A percentile compares a stretch with the other conserved stretches of the same genome.
Evolutionary conservation across 352 stramenopile species (phyloP).

Genomic region (Phytopythium oedochilum): DNA sequence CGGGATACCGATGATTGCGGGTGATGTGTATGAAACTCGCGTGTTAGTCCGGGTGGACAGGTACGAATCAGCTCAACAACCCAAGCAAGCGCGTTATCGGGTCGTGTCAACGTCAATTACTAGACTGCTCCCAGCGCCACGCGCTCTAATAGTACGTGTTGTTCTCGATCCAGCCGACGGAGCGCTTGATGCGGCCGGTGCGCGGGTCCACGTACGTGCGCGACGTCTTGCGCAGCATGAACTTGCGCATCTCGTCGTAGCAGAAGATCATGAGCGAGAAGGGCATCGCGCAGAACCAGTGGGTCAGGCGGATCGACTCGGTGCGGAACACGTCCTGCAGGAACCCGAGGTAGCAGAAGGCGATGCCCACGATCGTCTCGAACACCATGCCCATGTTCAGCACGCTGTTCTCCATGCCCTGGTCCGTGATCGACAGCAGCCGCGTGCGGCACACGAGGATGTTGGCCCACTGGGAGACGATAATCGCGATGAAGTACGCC

Average conservation of each 20-base stretch:
- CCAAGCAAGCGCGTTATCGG: too few species aligned
- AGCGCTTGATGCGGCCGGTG: slow-evolving; percentile 50
- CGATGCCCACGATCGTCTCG: slow-evolving; percentile 71
- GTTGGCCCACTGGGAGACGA: slow-evolving; percentile 84
- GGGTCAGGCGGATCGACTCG: slow-evolving; percentile 60
- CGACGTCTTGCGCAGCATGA: slow-evolving; percentile 70
- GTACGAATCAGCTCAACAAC: too few species aligned
- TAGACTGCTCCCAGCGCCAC: too few species aligned
- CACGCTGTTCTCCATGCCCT: slow-evolving; percentile 86
- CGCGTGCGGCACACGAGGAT: slow-evolving; percentile 86
- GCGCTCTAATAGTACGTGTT: slow-evolving; percentile 76
- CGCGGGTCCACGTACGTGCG: slow-evolving; percentile 38
- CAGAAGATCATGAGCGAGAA: slow-evolving; percentile 79
- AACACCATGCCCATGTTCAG: slow-evolving; percentile 88
- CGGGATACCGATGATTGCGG: too few species aligned
- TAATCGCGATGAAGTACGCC: slow-evolving; percentile 73
- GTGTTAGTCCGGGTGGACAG: too few species aligned
- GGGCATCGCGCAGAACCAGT: slow-evolving; percentile 85
- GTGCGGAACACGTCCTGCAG: slow-evolving; percentile 75
- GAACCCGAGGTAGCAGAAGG: slow-evolving; percentile 69
- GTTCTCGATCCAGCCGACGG: slow-evolving; percentile 65
- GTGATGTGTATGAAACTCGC: too few species aligned
- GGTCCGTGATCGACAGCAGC: slow-evolving; percentile 73
- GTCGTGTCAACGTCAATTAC: too few species aligned
- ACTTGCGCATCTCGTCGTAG: slow-evolving; percentile 89